These are phyloP conservation scores for Ajuga reptans DNA, from an alignment of 305 asterid species.

Conservation along the genomic window DNA sequence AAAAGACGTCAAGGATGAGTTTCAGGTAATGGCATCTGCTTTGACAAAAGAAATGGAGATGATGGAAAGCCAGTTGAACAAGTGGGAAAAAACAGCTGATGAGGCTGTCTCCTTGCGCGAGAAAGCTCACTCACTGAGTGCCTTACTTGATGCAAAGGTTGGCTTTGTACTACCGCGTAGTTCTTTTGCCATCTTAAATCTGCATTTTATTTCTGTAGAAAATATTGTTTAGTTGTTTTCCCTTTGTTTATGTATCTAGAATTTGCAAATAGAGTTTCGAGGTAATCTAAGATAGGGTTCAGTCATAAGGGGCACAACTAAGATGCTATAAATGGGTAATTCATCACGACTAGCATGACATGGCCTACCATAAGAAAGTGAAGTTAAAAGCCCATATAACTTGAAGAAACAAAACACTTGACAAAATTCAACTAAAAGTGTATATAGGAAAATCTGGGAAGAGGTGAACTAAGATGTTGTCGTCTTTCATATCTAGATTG, in stretches of 20 bases:
- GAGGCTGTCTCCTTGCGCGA: slow-evolving; percentile 71
- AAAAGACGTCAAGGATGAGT: slow-evolving; percentile 81
- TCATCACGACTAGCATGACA: slow-evolving; percentile 12
- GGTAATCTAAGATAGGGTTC: not conserved
- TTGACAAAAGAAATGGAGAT: slow-evolving; percentile 71
- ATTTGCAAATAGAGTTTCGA: slow-evolving; percentile 14
- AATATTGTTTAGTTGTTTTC: not conserved
- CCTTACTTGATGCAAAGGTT: slow-evolving; percentile 59
- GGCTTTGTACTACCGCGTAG: slow-evolving; percentile 8
- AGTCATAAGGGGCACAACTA: not conserved
- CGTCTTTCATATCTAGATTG: slow-evolving; percentile 11
- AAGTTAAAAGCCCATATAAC: not conserved
- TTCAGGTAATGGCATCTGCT: slow-evolving; percentile 86
- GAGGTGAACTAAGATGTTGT: not conserved
- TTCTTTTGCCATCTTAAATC: slow-evolving; percentile 13
- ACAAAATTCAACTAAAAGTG: not conserved
- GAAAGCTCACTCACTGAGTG: slow-evolving; percentile 54
- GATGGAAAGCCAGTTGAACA: slow-evolving; percentile 76
- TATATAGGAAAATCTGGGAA: not conserved
- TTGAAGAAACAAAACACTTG: not conserved
- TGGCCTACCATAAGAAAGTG: slow-evolving; percentile 6
- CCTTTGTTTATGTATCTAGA: slow-evolving; percentile 10
- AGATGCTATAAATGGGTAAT: not conserved
- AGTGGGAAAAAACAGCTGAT: slow-evolving; percentile 74
- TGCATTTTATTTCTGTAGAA: slow-evolving; percentile 9